Evolutionary conservation across 768 basidiomycete genomes (phyloP).

Genomic region (Ephemerocybe angulata): DNA sequence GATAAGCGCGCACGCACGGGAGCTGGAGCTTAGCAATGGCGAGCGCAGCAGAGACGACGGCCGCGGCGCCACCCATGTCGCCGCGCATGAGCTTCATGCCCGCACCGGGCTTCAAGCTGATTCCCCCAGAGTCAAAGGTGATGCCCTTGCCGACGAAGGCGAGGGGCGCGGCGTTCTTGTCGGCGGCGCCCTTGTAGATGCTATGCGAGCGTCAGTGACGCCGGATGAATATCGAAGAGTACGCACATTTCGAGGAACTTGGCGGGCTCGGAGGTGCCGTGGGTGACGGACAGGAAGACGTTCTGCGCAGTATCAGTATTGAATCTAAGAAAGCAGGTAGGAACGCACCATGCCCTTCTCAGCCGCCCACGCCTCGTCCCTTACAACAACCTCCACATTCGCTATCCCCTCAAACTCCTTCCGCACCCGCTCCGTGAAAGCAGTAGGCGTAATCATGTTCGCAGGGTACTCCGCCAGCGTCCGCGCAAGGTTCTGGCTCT

Average conservation of each 20-base stretch:
- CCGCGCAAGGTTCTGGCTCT: slow-evolving; percentile 76
- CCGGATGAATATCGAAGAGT: neutral
- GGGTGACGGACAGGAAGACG: slow-evolving; percentile 84
- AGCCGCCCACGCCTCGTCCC: slow-evolving; percentile 80
- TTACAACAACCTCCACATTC: slow-evolving; percentile 66
- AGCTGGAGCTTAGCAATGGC: slow-evolving; percentile 79
- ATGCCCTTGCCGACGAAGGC: slow-evolving; percentile 86
- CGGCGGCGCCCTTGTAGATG: slow-evolving; percentile 74
- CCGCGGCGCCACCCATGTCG: slow-evolving; percentile 88
- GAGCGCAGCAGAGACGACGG: slow-evolving; percentile 66
- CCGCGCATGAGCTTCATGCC: slow-evolving; percentile 83
- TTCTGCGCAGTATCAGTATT: slow-evolving; percentile 36
- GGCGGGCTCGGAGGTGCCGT: slow-evolving; percentile 78
- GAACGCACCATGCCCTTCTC: slow-evolving; percentile 72
- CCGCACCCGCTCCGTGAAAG: slow-evolving; percentile 68
- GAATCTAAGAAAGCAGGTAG: neutral
- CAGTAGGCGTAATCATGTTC: slow-evolving; percentile 83
- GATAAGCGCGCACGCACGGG: slow-evolving; percentile 48
- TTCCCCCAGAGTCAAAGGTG: slow-evolving; percentile 87
- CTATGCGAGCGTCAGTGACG: slow-evolving; percentile 30
- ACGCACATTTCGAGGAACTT: slow-evolving; percentile 82
- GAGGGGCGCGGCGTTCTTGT: slow-evolving; percentile 54
- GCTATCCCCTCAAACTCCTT: slow-evolving; percentile 61
- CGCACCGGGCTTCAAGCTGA: slow-evolving; percentile 74
- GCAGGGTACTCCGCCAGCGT: slow-evolving; percentile 87